A percentile compares a stretch with the other conserved stretches of the same genome.
Conservation (phyloP, 805 yeast genomes). For the Kuraishia borneana region DNA sequence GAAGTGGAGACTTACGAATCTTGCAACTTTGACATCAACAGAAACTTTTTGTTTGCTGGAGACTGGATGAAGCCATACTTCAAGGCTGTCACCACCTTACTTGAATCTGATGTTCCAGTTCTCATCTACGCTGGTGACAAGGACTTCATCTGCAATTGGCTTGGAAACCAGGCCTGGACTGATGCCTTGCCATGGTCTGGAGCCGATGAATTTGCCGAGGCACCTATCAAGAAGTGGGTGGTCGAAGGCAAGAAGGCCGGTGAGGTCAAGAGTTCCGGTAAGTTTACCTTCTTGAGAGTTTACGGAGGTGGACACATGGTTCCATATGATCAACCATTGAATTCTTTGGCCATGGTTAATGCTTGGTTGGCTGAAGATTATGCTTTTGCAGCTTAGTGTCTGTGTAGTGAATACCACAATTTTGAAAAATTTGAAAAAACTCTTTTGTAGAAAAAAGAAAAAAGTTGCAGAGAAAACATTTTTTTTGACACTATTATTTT, state of each 20-base stretch:
- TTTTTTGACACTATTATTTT: too few relatives aligned
- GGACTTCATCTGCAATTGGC: conserved; percentile 88
- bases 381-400: conserved; percentile 7
- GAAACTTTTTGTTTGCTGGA: conserved; percentile 43
- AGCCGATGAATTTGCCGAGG: conserved; percentile 42
- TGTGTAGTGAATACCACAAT: too few relatives aligned
- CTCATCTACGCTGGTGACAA: conserved; percentile 91
- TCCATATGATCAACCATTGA: conserved; percentile 79
- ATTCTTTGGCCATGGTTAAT: conserved; percentile 71
- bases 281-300: conserved; percentile 73
- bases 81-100: conserved; percentile 40
- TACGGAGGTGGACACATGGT: conserved; percentile 96
- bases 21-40: conserved; percentile 39
- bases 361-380: conserved; percentile 74
- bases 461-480: too few relatives aligned
- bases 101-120: conserved; percentile 66
- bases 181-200: conserved; percentile 58
- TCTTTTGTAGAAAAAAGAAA: too few relatives aligned
- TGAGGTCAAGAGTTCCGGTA: conserved; percentile 33
- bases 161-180: conserved; percentile 82
- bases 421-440: too few relatives aligned
- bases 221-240: conserved; percentile 79
- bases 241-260: conserved; percentile 19
- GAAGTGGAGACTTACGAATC: conserved; percentile 35
- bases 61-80: conserved; percentile 62